Base-by-base conservation (phyloP, 2,329 filamentous ascomycete species). In the Epichloe scottii region DNA sequence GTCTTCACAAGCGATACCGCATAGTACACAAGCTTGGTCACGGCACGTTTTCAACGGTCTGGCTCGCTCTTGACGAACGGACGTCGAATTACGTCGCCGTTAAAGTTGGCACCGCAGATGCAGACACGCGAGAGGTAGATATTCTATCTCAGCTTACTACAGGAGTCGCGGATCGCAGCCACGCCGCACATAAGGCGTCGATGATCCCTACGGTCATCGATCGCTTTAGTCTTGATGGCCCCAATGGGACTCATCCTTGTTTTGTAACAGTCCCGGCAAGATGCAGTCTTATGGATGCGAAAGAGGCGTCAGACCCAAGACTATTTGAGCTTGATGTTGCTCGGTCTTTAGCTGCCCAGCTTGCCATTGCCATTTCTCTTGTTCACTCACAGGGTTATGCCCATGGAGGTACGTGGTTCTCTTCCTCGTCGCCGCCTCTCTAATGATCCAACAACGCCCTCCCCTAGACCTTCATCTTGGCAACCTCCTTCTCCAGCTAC, bases 1-100 rank as follows among this genome's bases (percentile, higher is more conserved):
- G 53, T 1, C 70, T 49, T 23, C 3, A 71, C 52, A 52, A 65
- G 51, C 64, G 68, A 17, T 75, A 74, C 42, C 30, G 47, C 4
- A 17, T 49, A 43, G 38, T n/a, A n/a, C n/a, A n/a, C n/a, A n/a
- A n/a, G n/a, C n/a, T n/a, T n/a, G n/a, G n/a, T n/a, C n/a, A n/a
- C 8, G 26, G 47, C 10, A 30, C 47, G 12, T 37, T 37, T 15
- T 37, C 35, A 11, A 37, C 35, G 4, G 35, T 37, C 3, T 37
- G 35, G 35, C 38, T 49, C 2, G 23, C 47, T 41, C 1, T 7
- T 2, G 47, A 49, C 39, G 19, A 33, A 23, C 15, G 21, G n/a
- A n/a, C 10, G 12, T 68, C 17, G n/a, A n/a, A n/a, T n/a, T n/a
- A n/a, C n/a, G n/a, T n/a, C n/a, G n/a, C n/a, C n/a, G n/a, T n/a